Evolutionary conservation across 352 stramenopile genomes (phyloP), one percentile per base, ranked within the genome.

Genomic region (Phytophthora lateralis): DNA sequence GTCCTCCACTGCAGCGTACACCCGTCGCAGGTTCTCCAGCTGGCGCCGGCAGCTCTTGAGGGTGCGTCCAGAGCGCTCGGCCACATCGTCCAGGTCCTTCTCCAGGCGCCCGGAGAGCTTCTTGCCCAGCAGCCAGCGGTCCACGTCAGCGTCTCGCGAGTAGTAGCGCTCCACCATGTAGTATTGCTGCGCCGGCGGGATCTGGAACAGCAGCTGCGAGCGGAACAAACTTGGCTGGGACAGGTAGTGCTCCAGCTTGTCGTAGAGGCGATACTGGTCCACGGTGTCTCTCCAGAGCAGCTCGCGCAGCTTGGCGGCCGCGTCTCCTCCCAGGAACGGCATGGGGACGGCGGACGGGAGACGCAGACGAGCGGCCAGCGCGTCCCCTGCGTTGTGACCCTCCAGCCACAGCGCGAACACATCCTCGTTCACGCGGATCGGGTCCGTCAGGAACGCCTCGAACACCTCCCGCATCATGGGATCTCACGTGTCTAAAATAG

Each of bases 21-120:
- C 72, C n/a, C 80, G 79, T 5, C 82, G 74, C 30, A 95, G 71
- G 53, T 94, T 94, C 58, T 94, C 83, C 39, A 94, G 68, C 35
- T 94, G 81, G 6, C 86, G 75, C 0, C 86, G 74, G 38, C 87
- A 95, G 56, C 80, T 90, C 69, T 91, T 90, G 45, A 91, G 67
- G 30, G 82, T 91, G 42, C 73, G 73, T 53, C 84, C 69, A 1
- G 80, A 76, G 17, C 76, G 56, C 44, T 93, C 85, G 12, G 80
- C 89, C 49, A 95, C 86, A 63, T 95, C 85, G 63, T 95, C 87
- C 20, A 95, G 71, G 45, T 95, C 87, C 59, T 95, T 95, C 52
- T 92, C 80, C 50, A 91, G 75, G 41, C 86, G 85, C n/a, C 83
- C 69, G 18, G 80, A 87, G 37, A 93, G 83, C 63, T 95, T 93